Evolutionary conservation across 345 rosid genomes (phyloP).

Genomic region (Gossypium rotundifolium): DNA sequence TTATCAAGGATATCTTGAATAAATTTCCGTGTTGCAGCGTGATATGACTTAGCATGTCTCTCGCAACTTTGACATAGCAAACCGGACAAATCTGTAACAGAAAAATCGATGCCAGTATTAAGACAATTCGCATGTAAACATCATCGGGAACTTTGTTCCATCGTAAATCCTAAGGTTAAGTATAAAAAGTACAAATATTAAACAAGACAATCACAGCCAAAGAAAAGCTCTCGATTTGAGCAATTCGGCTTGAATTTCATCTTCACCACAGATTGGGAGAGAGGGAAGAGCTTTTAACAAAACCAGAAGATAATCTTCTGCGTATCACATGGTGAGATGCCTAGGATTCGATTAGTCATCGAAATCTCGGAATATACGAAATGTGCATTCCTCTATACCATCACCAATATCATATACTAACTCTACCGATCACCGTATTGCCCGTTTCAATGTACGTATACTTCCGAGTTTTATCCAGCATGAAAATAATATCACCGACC

Average conservation of each 20-base stretch:
- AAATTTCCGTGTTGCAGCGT: constrained; percentile 46
- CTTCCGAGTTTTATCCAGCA: neutral
- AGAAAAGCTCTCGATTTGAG: neutral
- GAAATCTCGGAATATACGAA: neutral
- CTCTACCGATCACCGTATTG: neutral
- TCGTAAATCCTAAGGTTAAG: neutral
- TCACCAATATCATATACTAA: neutral
- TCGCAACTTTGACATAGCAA: constrained; percentile 44
- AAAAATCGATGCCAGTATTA: constrained; percentile 15
- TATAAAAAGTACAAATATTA: neutral
- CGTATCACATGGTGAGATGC: neutral
- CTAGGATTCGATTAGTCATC: neutral
- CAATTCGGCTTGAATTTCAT: neutral
- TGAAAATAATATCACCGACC: neutral
- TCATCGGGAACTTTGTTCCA: constrained; percentile 3
- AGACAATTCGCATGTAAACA: constrained; percentile 15
- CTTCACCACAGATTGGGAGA: neutral
- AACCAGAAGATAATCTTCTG: neutral
- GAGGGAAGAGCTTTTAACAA: neutral
- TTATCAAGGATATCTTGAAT: constrained; percentile 50
- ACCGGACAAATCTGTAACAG: constrained; percentile 51
- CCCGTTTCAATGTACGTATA: neutral
- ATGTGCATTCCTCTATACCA: neutral
- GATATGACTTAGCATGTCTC: constrained; percentile 32
- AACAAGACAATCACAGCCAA: neutral